Percentiles rank a stretch among this genome's conserved stretches.
These are phyloP conservation scores for Imleria badia DNA, from an alignment of 768 basidiomycete genomes.

Conservation along the genomic window DNA sequence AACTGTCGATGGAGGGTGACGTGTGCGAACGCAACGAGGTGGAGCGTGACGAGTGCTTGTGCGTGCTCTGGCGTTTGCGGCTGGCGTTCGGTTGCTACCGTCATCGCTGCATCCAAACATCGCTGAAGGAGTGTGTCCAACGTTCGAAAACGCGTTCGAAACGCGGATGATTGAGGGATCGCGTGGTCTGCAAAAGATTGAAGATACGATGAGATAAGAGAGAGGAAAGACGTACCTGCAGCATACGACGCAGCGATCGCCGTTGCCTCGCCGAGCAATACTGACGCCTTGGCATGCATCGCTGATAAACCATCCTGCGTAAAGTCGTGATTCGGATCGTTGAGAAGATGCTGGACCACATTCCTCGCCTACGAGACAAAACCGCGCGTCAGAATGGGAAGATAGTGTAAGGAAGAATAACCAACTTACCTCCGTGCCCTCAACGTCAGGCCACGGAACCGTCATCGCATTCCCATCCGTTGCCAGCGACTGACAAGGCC, in stretches of 20 bases:
- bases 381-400: background rate
- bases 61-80: background rate
- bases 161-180: constrained; percentile 41
- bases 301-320: constrained; percentile 3
- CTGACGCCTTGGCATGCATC: constrained; percentile 29
- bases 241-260: constrained; percentile 27
- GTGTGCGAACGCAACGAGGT: constrained; percentile 26
- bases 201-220: background rate
- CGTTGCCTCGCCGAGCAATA: constrained; percentile 37
- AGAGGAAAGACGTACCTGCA: constrained; percentile 23
- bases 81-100: background rate
- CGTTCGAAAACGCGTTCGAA: constrained; percentile 43
- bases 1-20: constrained; percentile 25
- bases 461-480: constrained; percentile 34
- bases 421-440: constrained; percentile 14
- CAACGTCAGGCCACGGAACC: constrained; percentile 41
- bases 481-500: constrained; percentile 17
- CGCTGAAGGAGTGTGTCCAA: constrained; percentile 47
- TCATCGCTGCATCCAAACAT: constrained; percentile 13
- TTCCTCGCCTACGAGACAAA: constrained; percentile 9
- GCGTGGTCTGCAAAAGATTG: constrained; percentile 37
- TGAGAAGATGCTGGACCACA: constrained; percentile 16
- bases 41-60: constrained; percentile 16
- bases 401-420: background rate
- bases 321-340: constrained; percentile 12